Percentiles rank a stretch among this genome's conserved stretches.
Evolutionary conservation across 2,329 filamentous ascomycete species (phyloP).

Genomic region (Pyrenochaeta sp.): DNA sequence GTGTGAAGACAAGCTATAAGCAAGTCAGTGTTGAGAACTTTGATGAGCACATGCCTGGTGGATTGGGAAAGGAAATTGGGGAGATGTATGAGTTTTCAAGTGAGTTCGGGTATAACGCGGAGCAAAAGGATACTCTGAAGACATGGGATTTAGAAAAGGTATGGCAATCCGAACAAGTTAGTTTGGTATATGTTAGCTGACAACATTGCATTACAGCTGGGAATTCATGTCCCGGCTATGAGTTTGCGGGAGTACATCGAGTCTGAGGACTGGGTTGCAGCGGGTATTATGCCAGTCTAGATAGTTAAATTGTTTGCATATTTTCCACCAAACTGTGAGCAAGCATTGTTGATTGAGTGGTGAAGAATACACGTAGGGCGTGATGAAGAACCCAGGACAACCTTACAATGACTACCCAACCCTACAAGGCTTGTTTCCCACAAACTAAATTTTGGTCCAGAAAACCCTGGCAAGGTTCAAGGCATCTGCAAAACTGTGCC

Average conservation of each 20-base stretch:
- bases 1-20: constrained; percentile 27
- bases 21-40: constrained; percentile 23
- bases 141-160: constrained; percentile 20
- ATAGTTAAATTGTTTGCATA: background rate
- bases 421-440: no score
- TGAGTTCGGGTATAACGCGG: constrained; percentile 45
- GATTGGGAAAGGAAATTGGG: constrained; percentile 35
- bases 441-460: no score
- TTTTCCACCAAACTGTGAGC: background rate
- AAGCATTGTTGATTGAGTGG: no score
- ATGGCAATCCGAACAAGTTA: background rate
- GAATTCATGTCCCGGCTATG: constrained; percentile 14
- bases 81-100: constrained; percentile 39
- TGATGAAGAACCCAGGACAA: no score
- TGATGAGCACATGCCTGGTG: constrained; percentile 23
- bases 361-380: no score
- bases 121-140: constrained; percentile 25
- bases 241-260: constrained; percentile 18
- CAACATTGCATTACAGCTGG: constrained; percentile 8
- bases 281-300: constrained; percentile 11
- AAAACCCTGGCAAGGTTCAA: no score
- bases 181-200: background rate
- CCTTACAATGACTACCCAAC: no score
- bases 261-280: constrained; percentile 29
- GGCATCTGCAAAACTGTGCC: no score